These are phyloP conservation scores for Fusarium sublunatum DNA, from an alignment of 2,329 filamentous ascomycete genomes.

Conservation along the genomic window DNA sequence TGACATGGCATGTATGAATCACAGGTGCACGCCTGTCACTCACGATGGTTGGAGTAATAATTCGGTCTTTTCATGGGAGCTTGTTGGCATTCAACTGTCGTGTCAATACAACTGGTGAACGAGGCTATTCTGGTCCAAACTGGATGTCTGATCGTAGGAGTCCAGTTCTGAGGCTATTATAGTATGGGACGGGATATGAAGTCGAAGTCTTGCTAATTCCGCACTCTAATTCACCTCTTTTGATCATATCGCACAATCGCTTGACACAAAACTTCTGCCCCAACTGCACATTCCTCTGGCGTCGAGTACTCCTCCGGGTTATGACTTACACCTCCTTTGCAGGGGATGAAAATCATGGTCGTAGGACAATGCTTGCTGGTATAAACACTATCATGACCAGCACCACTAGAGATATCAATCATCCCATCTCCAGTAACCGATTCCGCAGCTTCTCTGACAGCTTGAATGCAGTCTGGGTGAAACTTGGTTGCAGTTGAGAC, in stretches of 20 bases:
- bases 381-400: slow-evolving; percentile 51
- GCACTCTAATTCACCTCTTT: slow-evolving; percentile 15
- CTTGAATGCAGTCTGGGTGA: slow-evolving; percentile 72
- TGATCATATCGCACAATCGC: slow-evolving; percentile 42
- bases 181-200: no score
- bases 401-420: slow-evolving; percentile 50
- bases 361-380: slow-evolving; percentile 47
- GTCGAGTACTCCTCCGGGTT: slow-evolving; percentile 45
- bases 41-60: no score
- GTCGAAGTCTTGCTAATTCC: no score
- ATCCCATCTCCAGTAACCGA: slow-evolving; percentile 52
- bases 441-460: slow-evolving; percentile 66
- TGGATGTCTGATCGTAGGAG: no score
- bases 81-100: no score
- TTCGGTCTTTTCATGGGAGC: no score
- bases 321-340: slow-evolving; percentile 49
- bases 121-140: no score
- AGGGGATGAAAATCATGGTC: slow-evolving; percentile 51
- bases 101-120: no score
- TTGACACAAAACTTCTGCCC: slow-evolving; percentile 41
- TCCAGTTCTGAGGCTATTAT: no score
- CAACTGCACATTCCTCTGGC: slow-evolving; percentile 47
- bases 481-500: slow-evolving; percentile 71
- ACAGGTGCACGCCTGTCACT: no score
- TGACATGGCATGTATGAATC: background rate